Evolutionary conservation across 23 red algal genomes (phyloP), one percentile per base, ranked within the genome.

Genomic region (Agarophyton chilense): DNA sequence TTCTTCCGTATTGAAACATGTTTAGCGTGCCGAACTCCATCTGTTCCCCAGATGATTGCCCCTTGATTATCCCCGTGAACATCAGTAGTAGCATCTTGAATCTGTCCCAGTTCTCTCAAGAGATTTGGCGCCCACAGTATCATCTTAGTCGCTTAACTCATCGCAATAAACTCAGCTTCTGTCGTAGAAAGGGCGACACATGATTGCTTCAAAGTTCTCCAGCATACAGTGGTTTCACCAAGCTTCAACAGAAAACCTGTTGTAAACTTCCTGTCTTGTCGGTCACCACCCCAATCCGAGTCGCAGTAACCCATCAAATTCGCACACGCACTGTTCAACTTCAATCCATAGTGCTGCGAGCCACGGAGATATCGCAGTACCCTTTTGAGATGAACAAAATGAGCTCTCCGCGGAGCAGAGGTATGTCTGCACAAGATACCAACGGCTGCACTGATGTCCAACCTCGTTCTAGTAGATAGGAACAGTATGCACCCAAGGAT

Each of bases 401-500:
- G 10, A 55, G 3, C 17, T 55, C 2, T 13, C 17, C 16, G 17
- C 52, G 52, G 52, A 7, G 17, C 17, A 17, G 16, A 21, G 16
- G 17, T 55, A 21, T 21, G 5, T 7, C 52, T 7, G 16, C 52
- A 55, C 16, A 55, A 21, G 3, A 55, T 4, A 7, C 16, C 22
- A 2, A 55, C 52, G 22, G 52, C 52, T 21, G 49, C 4, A 32
- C 28, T 40, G 39, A 58, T 80, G 8, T 80, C 77, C 28, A 17
- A 50, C 0, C 46, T 49, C 21, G 77, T 80, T 80, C 50, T 18
- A 33, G 77, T 80, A 9, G 77, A 19, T 1, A 80, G 17, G 1
- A 80, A 80, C 4, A 56, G 55, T 35, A 80, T 0, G 57, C 77
- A 61, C 10, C 77, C 74, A 28, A 52, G 34, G 7, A 79, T 34